Evolutionary conservation across 2,329 filamentous ascomycete species (phyloP).

Genomic region (Sarocladium oryzae): DNA sequence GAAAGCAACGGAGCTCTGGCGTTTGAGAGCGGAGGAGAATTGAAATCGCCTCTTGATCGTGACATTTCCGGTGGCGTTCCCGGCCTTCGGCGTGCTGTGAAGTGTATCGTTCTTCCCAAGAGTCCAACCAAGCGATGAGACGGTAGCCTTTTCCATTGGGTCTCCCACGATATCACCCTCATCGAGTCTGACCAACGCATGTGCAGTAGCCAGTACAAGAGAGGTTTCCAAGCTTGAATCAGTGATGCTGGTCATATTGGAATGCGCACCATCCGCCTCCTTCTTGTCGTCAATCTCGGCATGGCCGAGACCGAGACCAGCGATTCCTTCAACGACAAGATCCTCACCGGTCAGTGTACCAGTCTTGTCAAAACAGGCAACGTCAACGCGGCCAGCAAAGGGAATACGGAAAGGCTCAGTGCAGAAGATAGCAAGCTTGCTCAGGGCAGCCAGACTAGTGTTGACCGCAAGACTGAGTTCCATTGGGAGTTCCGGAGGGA

Average conservation of each 20-base stretch:
- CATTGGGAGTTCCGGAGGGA: slow-evolving; percentile 98
- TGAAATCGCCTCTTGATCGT: slow-evolving; percentile 97
- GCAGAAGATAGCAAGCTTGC: slow-evolving; percentile 95
- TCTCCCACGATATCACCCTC: slow-evolving; percentile 97
- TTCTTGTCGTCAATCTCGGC: slow-evolving; percentile 55
- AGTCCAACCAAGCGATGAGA: slow-evolving; percentile 83
- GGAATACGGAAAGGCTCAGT: slow-evolving; percentile 98
- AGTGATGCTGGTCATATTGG: slow-evolving; percentile 64
- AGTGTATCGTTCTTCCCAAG: slow-evolving; percentile 86
- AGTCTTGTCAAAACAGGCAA: slow-evolving; percentile 98
- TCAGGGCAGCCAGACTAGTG: slow-evolving; percentile 88
- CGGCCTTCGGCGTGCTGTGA: slow-evolving; percentile 46
- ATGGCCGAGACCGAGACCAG: slow-evolving; percentile 72
- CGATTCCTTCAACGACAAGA: slow-evolving; percentile 92
- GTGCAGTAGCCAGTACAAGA: slow-evolving; percentile 87
- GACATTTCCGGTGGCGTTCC: slow-evolving; percentile 57
- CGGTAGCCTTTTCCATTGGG: slow-evolving; percentile 97
- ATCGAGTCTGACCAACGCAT: slow-evolving; percentile 91
- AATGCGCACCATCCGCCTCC: slow-evolving; percentile 78
- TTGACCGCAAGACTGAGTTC: slow-evolving; percentile 96
- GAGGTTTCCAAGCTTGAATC: slow-evolving; percentile 75
- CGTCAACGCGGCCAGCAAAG: slow-evolving; percentile 87
- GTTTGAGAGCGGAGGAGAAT: slow-evolving; percentile 93
- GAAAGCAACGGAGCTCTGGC: slow-evolving; percentile 89
- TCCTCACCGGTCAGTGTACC: slow-evolving; percentile 95